Evolutionary conservation across 257 asterid genomes (phyloP), one percentile per base, ranked within the genome.

Genomic region (Marsdenia floribunda): DNA sequence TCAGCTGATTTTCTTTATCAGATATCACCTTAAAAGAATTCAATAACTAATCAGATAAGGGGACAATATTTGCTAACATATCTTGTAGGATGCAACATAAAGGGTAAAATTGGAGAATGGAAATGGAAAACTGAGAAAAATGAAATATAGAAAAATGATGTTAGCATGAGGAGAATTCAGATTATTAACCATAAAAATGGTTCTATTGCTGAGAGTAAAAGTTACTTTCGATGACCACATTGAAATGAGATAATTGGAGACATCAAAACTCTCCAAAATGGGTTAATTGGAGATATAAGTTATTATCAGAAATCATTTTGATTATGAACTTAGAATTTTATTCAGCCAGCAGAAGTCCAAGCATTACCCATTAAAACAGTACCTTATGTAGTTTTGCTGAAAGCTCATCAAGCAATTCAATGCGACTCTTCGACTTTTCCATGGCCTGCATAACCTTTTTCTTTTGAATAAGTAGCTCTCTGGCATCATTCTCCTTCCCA

Each of bases 391-490:
- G 90, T 82, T 92, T 92, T 29, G 82, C 77, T 24, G 90, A 80
- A 52, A 94, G 95, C 84, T 88, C 88, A 58, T 94, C 97, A 40
- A 90, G 88, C 84, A 91, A 82, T 79, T 85, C 92, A 50, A 94
- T 88, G 81, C 97, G 96, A 75, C 74, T 78, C 92, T 89, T 89
- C 80, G 92, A 81, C 76, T 87, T 89, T 85, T 92, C 97, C 91
- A 92, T 83, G n/a, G 96, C 96, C 80, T 88, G 89, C 93, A 90
- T 85, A 71, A 94, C 91, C 86, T 92, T 88, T 86, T 88, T 94
- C 87, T 90, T 94, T 76, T 92, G 97, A 77, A 83, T 85, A 46
- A 92, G 88, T 76, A 89, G 72, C 42, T 90, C 96, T 85, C 92
- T 81, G 3, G 97, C 99, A 69, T 89, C 97, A 79, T 88, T 79